Conservation (phyloP, 2,329 filamentous ascomycete species). For the Xylariaceae sp. region DNA sequence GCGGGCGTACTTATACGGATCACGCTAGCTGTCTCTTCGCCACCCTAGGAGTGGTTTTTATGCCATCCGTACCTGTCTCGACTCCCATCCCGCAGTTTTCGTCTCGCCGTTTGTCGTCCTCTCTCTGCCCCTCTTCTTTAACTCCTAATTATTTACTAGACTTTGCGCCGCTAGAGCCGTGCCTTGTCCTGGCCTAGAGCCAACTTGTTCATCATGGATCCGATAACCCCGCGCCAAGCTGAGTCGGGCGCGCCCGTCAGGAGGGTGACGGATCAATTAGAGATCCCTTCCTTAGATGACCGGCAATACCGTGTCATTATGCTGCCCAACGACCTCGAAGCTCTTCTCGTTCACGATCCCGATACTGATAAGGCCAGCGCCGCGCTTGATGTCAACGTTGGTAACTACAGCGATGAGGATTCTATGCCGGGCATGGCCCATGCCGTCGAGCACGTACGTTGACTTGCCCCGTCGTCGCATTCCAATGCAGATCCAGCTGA, state of each 20-base stretch:
- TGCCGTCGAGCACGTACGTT: slow-evolving; percentile 77
- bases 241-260: slow-evolving; percentile 31
- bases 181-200: slow-evolving; percentile 8
- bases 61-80: slow-evolving; percentile 1
- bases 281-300: slow-evolving; percentile 55
- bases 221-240: slow-evolving; percentile 23
- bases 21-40: neutral
- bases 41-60: slow-evolving; percentile 14
- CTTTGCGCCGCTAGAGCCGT: slow-evolving; percentile 8
- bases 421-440: slow-evolving; percentile 95
- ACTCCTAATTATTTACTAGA: neutral
- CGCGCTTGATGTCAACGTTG: slow-evolving; percentile 90
- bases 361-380: slow-evolving; percentile 96
- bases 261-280: slow-evolving; percentile 32
- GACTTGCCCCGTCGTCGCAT: neutral
- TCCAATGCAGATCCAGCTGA: slow-evolving; percentile 9
- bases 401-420: slow-evolving; percentile 86
- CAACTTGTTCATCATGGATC: slow-evolving; percentile 22
- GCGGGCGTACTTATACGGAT: neutral
- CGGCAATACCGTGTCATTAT: slow-evolving; percentile 82
- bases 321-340: slow-evolving; percentile 82
- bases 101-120: slow-evolving; percentile 7
- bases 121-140: slow-evolving; percentile 5
- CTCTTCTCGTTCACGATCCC: slow-evolving; percentile 84
- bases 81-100: slow-evolving; percentile 1